phyloP scores from a whole-genome alignment of 176 grass and related monocot species.

The Chrysopogon serrulatus region DNA sequence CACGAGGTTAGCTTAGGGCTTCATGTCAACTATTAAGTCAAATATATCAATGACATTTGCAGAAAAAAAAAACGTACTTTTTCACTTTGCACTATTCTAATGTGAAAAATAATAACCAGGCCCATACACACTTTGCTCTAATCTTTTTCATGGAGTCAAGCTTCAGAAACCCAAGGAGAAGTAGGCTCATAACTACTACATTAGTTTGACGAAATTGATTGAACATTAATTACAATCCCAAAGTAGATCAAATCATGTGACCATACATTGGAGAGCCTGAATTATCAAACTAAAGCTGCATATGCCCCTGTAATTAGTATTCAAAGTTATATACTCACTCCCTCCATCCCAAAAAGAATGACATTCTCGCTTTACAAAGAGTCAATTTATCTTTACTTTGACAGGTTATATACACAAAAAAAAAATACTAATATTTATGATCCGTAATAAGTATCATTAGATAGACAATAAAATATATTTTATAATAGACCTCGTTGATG shows the following conservation, averaged over 20 bases:
- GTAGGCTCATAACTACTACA: background rate
- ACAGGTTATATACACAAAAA: background rate
- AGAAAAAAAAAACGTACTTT: background rate
- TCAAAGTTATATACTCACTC: background rate
- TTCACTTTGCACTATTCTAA: background rate
- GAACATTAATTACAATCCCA: background rate
- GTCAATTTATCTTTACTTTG: background rate
- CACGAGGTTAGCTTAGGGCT: background rate
- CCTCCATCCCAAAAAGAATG: background rate
- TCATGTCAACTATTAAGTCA: background rate
- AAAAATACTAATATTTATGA: background rate
- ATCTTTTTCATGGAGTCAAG: background rate
- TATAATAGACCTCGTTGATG: background rate
- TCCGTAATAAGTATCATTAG: background rate
- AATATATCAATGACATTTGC: background rate
- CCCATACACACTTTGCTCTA: background rate
- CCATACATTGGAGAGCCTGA: background rate
- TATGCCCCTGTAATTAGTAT: background rate
- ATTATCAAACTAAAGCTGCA: background rate
- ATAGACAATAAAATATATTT: background rate
- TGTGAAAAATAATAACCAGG: background rate
- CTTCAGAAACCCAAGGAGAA: constrained; percentile 4
- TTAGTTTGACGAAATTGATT: constrained; percentile 5
- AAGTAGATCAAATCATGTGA: background rate
- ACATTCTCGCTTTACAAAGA: background rate